phyloP scores from a whole-genome alignment of 176 grass and related monocot genomes.

The Oropetium thomaeum region DNA sequence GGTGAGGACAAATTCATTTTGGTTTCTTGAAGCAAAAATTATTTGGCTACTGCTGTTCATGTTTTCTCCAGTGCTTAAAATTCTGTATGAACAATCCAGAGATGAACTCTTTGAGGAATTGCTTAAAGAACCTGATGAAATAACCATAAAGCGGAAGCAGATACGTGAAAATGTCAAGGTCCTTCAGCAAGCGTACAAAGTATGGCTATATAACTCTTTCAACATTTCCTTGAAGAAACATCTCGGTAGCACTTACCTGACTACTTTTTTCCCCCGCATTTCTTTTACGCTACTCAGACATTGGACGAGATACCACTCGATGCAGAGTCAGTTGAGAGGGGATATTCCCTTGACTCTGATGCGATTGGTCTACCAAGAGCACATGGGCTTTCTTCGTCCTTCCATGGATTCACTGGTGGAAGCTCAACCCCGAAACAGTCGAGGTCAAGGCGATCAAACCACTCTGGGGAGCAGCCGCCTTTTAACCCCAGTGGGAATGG shows the following conservation, averaged over 20 bases:
- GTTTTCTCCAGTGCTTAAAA: slow-evolving; percentile 10
- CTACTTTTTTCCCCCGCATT: neutral
- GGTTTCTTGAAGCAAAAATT: neutral
- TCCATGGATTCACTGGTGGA: slow-evolving; percentile 40
- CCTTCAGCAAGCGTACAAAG: slow-evolving; percentile 93
- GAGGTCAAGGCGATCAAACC: slow-evolving; percentile 49
- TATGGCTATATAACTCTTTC: slow-evolving; percentile 23
- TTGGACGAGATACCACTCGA: slow-evolving; percentile 97
- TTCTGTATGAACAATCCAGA: slow-evolving; percentile 39
- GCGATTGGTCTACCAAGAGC: slow-evolving; percentile 60
- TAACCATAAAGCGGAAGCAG: slow-evolving; percentile 79
- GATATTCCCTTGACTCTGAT: slow-evolving; percentile 66
- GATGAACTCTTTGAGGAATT: slow-evolving; percentile 77
- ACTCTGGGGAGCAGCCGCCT: slow-evolving; percentile 70
- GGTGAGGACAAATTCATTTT: slow-evolving; percentile 37
- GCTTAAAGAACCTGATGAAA: slow-evolving; percentile 92
- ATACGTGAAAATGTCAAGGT: slow-evolving; percentile 71
- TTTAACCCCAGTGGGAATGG: slow-evolving; percentile 61
- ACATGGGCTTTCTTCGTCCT: slow-evolving; percentile 51
- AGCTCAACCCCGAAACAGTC: slow-evolving; percentile 55
- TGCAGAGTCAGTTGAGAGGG: slow-evolving; percentile 84
- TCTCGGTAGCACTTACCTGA: neutral
- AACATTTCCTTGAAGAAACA: neutral
- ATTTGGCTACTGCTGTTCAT: neutral
- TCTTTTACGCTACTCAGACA: slow-evolving; percentile 48